These are phyloP conservation scores for Cercospora sp. DNA, from an alignment of 2,329 filamentous ascomycete species.

Conservation along the genomic window DNA sequence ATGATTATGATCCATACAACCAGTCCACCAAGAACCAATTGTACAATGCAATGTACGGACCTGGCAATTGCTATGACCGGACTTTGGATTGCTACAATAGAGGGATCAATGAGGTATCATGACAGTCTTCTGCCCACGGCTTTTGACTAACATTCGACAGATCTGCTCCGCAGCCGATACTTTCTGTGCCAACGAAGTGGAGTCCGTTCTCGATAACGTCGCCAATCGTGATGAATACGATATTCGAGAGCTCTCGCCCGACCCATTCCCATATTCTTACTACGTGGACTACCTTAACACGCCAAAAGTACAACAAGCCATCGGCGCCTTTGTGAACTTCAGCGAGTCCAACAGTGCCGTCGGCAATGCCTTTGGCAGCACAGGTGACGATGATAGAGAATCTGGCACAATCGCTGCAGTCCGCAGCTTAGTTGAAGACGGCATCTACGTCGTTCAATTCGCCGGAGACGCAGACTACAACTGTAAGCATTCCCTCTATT, in stretches of 20 bases:
- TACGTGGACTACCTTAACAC: constrained; percentile 61
- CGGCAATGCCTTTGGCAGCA: constrained; percentile 46
- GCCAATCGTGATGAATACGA: constrained; percentile 61
- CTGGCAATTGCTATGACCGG: constrained; percentile 61
- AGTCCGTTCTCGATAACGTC: constrained; percentile 54
- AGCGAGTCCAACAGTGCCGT: constrained; percentile 49
- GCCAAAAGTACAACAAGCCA: constrained; percentile 54
- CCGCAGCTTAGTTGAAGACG: constrained; percentile 42
- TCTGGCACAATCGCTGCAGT: constrained; percentile 47
- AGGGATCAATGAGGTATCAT: constrained; percentile 44
- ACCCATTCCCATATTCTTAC: constrained; percentile 57
- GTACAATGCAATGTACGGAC: constrained; percentile 60
- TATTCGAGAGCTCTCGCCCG: constrained; percentile 55
- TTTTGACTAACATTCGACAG: background rate
- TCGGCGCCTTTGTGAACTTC: constrained; percentile 63
- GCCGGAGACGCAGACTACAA: constrained; percentile 53
- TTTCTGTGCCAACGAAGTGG: constrained; percentile 58
- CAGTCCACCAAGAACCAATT: constrained; percentile 51
- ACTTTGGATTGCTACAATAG: constrained; percentile 57
- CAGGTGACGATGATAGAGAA: constrained; percentile 53
- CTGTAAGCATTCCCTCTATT: constrained; percentile 28
- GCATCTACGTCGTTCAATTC: constrained; percentile 47
- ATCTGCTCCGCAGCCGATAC: constrained; percentile 57
- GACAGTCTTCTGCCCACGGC: background rate
- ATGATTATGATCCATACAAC: constrained; percentile 57